Conservation (phyloP, 306 rosid genomes). For the Vachellia pachyceras region DNA sequence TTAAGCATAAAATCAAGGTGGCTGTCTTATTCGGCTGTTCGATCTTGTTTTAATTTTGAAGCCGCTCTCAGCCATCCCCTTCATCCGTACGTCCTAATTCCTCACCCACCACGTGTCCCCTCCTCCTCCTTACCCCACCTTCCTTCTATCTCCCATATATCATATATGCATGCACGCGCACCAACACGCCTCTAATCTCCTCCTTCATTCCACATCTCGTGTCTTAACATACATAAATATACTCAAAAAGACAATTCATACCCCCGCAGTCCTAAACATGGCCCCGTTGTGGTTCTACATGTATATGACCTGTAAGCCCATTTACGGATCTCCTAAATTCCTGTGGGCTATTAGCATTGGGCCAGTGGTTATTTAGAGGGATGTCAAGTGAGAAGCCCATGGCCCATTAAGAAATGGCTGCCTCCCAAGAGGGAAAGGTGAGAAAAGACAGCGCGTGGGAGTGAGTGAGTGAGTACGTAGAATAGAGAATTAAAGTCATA, state of each 20-base stretch:
- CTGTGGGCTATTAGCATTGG: neutral
- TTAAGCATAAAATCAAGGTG: neutral
- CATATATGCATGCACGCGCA: neutral
- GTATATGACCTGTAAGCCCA: too few species aligned
- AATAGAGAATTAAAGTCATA: neutral
- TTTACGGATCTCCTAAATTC: too few species aligned
- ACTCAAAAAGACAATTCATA: too few species aligned
- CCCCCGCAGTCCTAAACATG: too few species aligned
- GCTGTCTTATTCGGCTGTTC: neutral
- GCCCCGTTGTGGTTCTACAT: too few species aligned
- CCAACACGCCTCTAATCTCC: neutral
- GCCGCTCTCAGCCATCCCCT: neutral
- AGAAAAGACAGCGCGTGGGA: neutral
- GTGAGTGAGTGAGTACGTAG: neutral
- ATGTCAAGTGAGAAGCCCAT: neutral
- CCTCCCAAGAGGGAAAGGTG: too few species aligned
- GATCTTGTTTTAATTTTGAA: neutral
- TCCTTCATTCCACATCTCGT: neutral
- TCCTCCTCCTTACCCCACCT: neutral
- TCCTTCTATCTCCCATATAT: neutral
- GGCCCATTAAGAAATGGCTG: too few species aligned
- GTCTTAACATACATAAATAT: neutral
- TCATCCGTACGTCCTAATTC: too few species aligned
- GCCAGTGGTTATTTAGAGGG: neutral
- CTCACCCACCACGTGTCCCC: neutral